Evolutionary conservation across 768 basidiomycete genomes (phyloP).

Genomic region (Roridomyces roridus): DNA sequence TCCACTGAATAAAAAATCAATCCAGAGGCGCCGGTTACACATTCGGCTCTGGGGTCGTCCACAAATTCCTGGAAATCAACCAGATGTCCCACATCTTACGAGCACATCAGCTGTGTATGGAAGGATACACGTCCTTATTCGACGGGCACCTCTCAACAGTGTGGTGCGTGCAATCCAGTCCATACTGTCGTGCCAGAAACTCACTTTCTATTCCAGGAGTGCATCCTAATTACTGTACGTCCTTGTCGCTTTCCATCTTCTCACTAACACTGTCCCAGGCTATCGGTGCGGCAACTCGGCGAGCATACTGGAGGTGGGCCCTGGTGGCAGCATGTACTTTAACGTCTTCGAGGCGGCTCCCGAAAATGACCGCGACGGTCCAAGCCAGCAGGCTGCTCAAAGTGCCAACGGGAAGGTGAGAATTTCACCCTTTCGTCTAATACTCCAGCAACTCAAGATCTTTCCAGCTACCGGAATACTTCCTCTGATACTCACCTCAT

Average conservation of each 20-base stretch:
- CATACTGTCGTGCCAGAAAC: too few relatives aligned
- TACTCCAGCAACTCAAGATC: slow-evolving; percentile 6
- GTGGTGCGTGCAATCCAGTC: slow-evolving; percentile 61
- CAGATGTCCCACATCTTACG: slow-evolving; percentile 97
- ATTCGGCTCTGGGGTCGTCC: slow-evolving; percentile 96
- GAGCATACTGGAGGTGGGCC: slow-evolving; percentile 94
- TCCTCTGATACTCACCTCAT: slow-evolving; percentile 45
- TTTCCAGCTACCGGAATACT: slow-evolving; percentile 80
- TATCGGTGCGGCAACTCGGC: slow-evolving; percentile 98
- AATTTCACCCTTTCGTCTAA: slow-evolving; percentile 6
- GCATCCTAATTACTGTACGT: slow-evolving; percentile 92
- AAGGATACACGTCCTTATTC: slow-evolving; percentile 97
- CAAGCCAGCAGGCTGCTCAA: slow-evolving; percentile 77
- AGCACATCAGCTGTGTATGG: slow-evolving; percentile 99
- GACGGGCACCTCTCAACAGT: slow-evolving; percentile 96
- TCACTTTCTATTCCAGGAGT: too few relatives aligned
- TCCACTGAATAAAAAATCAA: slow-evolving; percentile 22
- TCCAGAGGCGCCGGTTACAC: slow-evolving; percentile 96
- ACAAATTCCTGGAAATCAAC: slow-evolving; percentile 96
- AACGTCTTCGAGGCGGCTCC: slow-evolving; percentile 99
- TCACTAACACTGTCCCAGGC: slow-evolving; percentile 11
- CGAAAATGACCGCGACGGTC: slow-evolving; percentile 95
- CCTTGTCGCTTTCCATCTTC: not conserved
- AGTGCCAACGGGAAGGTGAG: slow-evolving; percentile 75
- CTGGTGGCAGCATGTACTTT: slow-evolving; percentile 87